Evolutionary conservation across 2,329 filamentous ascomycete genomes (phyloP), one percentile per base, ranked within the genome.

Genomic region (Cladophialophora psammophila): DNA sequence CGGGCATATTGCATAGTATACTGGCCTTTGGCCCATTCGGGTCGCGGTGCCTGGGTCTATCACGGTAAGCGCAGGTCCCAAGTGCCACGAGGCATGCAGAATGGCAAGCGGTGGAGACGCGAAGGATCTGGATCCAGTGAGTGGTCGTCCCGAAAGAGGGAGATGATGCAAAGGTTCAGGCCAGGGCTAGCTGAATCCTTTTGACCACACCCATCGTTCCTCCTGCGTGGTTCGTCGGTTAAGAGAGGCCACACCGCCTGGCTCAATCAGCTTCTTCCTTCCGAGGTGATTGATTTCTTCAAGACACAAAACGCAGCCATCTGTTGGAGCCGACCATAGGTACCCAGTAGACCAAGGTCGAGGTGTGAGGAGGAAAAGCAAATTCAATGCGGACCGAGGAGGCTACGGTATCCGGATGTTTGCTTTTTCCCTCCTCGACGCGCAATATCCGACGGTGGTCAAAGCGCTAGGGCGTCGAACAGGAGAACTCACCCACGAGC

Each of bases 81-180:
- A 61, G 59, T 54, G 59, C 59, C 59, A 61, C 59, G 59, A 61
- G 59, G 59, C 55, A 35, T 50, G 59, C 59, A 42, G 42, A 60
- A 48, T 9, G 40, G 4, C 60, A 26, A 62, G 38, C n/a, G 42
- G 62, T 64, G 59, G 59, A 61, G 59, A 52, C 36, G 32, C 45
- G 59, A 53, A 61, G 59, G 59, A 61, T 61, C 59, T 61, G 59
- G 59, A 61, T 61, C 42, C 34, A 26, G 45, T 34, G 59, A 38
- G 45, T 36, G n/a, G 48, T 34, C 48, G 45, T 31, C 12, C 36
- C 48, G 18, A 52, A 61, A 54, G 31, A 38, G 59, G 59, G 45
- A 50, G 38, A 42, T 52, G 26, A 8, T 35, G n/a, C 57, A 36
- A 34, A 20, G 42, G 42, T 31, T 50, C 26, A 36, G n/a, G 42